Evolutionary conservation across 768 basidiomycete species (phyloP).

Genomic region (Postia placenta): DNA sequence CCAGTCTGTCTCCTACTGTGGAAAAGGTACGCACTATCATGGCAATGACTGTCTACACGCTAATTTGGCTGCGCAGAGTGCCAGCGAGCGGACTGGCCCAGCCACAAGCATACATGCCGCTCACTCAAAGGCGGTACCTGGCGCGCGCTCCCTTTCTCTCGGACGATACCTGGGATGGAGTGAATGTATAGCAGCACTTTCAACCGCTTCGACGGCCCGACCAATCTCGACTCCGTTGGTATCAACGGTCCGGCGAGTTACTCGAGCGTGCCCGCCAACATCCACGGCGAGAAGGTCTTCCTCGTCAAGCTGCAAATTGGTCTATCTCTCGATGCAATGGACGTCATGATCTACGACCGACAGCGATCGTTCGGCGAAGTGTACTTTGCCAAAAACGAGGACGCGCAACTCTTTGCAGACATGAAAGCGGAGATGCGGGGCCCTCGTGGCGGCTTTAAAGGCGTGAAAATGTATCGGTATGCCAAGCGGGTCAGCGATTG

Average conservation of each 20-base stretch:
- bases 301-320: conserved; percentile 33
- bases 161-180: neutral
- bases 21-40: too few species aligned
- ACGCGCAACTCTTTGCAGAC: conserved; percentile 13
- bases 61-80: too few species aligned
- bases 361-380: conserved; percentile 33
- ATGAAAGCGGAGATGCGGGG: conserved; percentile 15
- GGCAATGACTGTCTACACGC: too few species aligned
- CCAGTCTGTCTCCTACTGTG: too few species aligned
- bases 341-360: conserved; percentile 33
- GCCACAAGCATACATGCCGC: conserved; percentile 30
- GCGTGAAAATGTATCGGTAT: conserved; percentile 24
- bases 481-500: conserved; percentile 18
- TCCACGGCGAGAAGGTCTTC: conserved; percentile 30
- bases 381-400: conserved; percentile 21
- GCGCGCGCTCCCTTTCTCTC: conserved; percentile 22
- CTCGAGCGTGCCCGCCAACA: conserved; percentile 22
- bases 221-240: conserved; percentile 19
- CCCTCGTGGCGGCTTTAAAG: conserved; percentile 12
- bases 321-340: too few species aligned
- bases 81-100: conserved; percentile 34
- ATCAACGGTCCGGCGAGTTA: neutral
- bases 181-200: conserved; percentile 6
- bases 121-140: conserved; percentile 35
- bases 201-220: conserved; percentile 16